phyloP scores from a whole-genome alignment of 208 protist species.

The Trypanosoma conorhini region DNA sequence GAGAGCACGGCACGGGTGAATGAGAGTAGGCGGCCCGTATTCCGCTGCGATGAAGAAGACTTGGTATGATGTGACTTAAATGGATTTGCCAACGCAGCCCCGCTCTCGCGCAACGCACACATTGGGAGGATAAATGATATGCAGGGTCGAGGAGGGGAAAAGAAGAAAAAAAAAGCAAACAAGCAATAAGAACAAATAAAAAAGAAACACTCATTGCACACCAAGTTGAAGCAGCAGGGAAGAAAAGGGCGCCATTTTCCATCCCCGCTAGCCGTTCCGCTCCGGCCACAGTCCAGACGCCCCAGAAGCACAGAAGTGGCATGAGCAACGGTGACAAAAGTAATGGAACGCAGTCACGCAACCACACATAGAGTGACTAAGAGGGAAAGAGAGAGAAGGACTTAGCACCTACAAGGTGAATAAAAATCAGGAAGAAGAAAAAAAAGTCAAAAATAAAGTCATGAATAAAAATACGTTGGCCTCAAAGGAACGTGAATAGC shows the following conservation, averaged over 20 bases:
- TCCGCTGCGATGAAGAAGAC: not conserved
- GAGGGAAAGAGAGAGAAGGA: not conserved
- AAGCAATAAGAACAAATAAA: slow-evolving; percentile 19
- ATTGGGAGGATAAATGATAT: not conserved
- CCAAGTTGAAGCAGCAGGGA: not conserved
- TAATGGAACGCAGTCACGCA: not conserved
- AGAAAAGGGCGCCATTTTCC: not conserved
- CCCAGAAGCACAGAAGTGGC: not conserved
- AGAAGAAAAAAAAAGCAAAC: slow-evolving; percentile 13
- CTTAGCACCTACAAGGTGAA: not conserved
- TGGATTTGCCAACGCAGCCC: not conserved
- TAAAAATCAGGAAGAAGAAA: not conserved
- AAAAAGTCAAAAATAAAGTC: slow-evolving; percentile 10
- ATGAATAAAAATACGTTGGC: slow-evolving; percentile 9
- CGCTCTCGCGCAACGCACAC: not conserved
- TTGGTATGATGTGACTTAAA: not conserved
- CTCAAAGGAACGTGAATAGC: not conserved
- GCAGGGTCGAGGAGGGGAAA: slow-evolving; percentile 9
- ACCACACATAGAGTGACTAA: not conserved
- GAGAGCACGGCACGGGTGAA: not conserved
- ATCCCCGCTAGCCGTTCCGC: not conserved
- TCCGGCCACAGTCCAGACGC: not conserved
- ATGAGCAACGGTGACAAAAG: slow-evolving; percentile 11
- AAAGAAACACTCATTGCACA: not conserved
- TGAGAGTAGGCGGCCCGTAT: not conserved